Base-by-base conservation (phyloP, 805 yeast genomes). In the Candida insectalens region DNA sequence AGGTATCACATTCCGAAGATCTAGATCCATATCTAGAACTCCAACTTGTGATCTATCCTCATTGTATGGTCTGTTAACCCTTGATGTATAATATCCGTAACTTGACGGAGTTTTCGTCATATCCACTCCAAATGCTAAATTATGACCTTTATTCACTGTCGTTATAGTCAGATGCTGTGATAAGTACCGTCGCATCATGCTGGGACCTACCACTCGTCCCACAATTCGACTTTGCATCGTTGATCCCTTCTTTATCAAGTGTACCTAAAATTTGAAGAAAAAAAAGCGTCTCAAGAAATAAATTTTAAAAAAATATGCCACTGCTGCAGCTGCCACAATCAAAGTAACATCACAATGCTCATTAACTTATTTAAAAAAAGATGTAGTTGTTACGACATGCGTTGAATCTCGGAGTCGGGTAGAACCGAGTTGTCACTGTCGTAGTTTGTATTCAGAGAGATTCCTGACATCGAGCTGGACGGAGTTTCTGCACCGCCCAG, bases 11-110 rank as follows among this genome's bases (percentile, higher is more conserved):
- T 29, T 14, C 16, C 29, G 34, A 27, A 39, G 36, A 4, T 23
- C n/a, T 17, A 55, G 30, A 32, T 53, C 49, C 25, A 53, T 33
- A 28, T 55, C 55, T 27, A 56, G 25, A 6, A 55, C 36, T 1
- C 72, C 71, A 15, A 87, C 83, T 33, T 73, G 70, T 55, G 72
- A 81, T 29, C 74, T 63, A 58, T 89, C 98, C 55, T 89, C 97
- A 55, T 89, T 92, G 47, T 70, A 69, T 25, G 69, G 44, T 37
- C 97, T 64, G 51, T 77, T 84, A 38, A 83, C 81, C 33, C 98
- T 65, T 30, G 82, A 74, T 1, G 85, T 55, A 42, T 62, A 69
- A 59, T 88, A 94, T 3, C 98, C 98, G 20, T 84, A 65, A 49
- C 74, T 78, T 1, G 74, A 63, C 13, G 94, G 92, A 5, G 80